Base-by-base conservation (phyloP, 495 filamentous ascomycete genomes). In the Penicillium fimorum region DNA sequence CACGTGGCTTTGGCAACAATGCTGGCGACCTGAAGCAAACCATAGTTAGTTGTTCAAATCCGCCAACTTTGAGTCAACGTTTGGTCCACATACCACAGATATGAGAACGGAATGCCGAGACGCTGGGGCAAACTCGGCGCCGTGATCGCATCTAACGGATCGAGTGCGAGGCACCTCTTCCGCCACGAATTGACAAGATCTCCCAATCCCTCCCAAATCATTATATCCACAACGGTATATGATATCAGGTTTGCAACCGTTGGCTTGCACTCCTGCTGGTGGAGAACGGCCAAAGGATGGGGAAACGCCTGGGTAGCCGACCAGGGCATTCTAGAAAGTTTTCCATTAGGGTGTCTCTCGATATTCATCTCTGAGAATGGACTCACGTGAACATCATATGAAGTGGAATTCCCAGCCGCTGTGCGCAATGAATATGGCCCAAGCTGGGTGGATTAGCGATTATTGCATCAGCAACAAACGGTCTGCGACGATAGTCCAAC, bases 391-490 rank as follows among this genome's bases (percentile, higher is more conserved):
- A 94, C 86, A 94, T 91, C 38, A 94, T 68, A 70, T 92, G 89
- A 4, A 94, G 72, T 4, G 90, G 90, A 29, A 92, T 82, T 0
- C 90, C 89, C 38, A 94, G 69, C 58, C 85, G 84, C 64, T 94
- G 87, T 5, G 90, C 90, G 57, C 87, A 87, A 74, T 92, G 89
- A 10, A 93, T 78, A 67, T 92, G 89, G 1, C 88, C 90, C 63
- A 93, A 88, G 62, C 87, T 88, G 0, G 89, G 89, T 0, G 90
- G 90, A 59, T 94, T 94, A 5, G 90, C 90, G 50, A 94, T 92
- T 60, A 94, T 93, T 5, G 80, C 85, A 68, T 93, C 88, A 0
- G 88, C 89, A 29, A 93, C 82, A 55, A 94, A 94, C 1, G 88
- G 83, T 24, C 74, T 74, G 17, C 75, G 68, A 18, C 79, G 72